Conservation (phyloP, 2,329 filamentous ascomycete genomes). For the Ophiostoma piceae region DNA sequence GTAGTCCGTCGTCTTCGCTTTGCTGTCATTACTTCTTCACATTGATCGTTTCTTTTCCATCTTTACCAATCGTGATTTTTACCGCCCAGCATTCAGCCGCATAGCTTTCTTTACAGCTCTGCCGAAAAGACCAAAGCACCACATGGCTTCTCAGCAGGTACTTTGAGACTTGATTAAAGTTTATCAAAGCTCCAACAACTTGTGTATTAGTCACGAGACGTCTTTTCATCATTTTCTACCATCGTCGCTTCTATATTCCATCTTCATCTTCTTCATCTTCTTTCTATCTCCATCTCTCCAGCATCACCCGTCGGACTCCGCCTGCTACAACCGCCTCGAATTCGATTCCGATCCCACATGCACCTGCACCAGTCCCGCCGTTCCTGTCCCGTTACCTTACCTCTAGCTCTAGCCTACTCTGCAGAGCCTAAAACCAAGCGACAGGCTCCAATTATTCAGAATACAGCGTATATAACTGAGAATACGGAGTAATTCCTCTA, state of each 20-base stretch:
- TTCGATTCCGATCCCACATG: neutral
- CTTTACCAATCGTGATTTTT: neutral
- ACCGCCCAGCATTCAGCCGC: neutral
- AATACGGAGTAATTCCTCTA: neutral
- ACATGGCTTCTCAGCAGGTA: neutral
- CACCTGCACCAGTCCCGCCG: neutral
- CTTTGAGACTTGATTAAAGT: neutral
- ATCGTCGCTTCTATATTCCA: neutral
- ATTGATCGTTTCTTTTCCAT: neutral
- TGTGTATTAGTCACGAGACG: neutral
- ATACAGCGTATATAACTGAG: neutral
- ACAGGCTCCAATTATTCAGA: neutral
- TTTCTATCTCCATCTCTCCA: neutral
- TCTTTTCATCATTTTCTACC: neutral
- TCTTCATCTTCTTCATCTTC: neutral
- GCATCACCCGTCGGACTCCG: neutral
- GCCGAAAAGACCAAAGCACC: neutral
- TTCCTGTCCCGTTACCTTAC: neutral
- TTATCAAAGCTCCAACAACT: too few relatives aligned
- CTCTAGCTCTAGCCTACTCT: neutral
- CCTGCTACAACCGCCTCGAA: slow-evolving; percentile 3
- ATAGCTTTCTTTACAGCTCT: neutral
- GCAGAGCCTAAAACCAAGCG: neutral
- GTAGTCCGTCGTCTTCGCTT: neutral
- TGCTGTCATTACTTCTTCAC: neutral